Base-by-base conservation (phyloP, 2,329 filamentous ascomycete genomes). In the Penicillium italicum region DNA sequence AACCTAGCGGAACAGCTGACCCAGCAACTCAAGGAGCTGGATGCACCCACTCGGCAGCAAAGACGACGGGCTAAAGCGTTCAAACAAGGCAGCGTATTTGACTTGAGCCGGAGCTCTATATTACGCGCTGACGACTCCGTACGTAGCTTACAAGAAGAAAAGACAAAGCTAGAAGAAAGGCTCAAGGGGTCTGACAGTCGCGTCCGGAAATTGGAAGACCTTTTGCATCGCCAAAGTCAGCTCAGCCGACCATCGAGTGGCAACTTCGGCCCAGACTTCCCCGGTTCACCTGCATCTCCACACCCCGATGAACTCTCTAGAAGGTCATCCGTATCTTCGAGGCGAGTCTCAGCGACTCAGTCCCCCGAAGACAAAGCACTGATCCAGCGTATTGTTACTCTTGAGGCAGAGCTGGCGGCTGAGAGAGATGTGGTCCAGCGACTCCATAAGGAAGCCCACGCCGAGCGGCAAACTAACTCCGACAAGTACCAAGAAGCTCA, bases 61-160 rank as follows among this genome's bases (percentile, higher is more conserved):
- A 84, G 87, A 58, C 92, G 91, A 72, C 85, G 91, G 55, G 84
- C 94, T 7, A 96, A 93, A 71, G 91, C 91, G 5, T 97, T 99
- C 79, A 97, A 97, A 70, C 94, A 95, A 69, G 94, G 94, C 16
- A 97, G 94, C 69, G 83, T 97, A 36, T 91, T 97, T 66, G 94
- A 97, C 70, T 82, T 97, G 58, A 91, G 91, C n/a, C 85, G 88
- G 66, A 95, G 90, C 62, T 93, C 91, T 1, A 81, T 97, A 66
- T 83, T 96, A 14, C 86, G 90, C 37, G 91, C 90, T n/a, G 91
- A 96, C 66, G 92, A 97, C 60, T 79, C 92, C 59, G 81, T 89
- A 33, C 82, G 81, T 69, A 88, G 79, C 61, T 74, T 97, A n/a
- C 89, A 89, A 69, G 89, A 91, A 16, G 91, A 96, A 57, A 97